phyloP scores from a whole-genome alignment of 1,139 yeast genomes.

The Arxiozyma heterogenica region DNA sequence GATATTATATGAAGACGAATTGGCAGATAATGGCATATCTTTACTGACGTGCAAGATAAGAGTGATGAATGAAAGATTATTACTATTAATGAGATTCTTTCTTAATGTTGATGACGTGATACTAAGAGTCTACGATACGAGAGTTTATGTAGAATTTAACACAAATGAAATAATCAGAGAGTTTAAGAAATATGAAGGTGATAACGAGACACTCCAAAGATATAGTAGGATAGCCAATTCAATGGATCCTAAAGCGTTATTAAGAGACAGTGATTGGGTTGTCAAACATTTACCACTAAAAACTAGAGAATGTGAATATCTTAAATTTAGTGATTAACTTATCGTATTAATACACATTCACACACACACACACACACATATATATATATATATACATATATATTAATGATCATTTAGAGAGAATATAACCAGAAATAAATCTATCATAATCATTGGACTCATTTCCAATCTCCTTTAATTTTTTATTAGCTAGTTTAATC shows the following conservation, averaged over 20 bases:
- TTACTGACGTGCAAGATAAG: slow-evolving; percentile 69
- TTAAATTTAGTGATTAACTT: slow-evolving; percentile 11
- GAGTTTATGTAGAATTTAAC: slow-evolving; percentile 73
- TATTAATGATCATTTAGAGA: slow-evolving; percentile 3
- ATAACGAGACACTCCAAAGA: slow-evolving; percentile 47
- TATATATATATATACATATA: not conserved
- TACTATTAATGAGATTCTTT: slow-evolving; percentile 68
- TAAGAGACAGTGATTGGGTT: slow-evolving; percentile 83
- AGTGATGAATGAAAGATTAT: slow-evolving; percentile 76
- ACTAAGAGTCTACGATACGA: slow-evolving; percentile 73
- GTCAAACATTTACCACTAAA: slow-evolving; percentile 46
- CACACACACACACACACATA: slow-evolving; percentile 1
- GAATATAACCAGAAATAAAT: slow-evolving; percentile 28
- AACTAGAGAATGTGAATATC: slow-evolving; percentile 27
- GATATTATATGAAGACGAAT: slow-evolving; percentile 83
- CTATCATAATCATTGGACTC: slow-evolving; percentile 28
- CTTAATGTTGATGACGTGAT: slow-evolving; percentile 84
- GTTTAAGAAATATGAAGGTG: slow-evolving; percentile 63
- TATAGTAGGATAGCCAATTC: slow-evolving; percentile 27
- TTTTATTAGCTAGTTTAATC: slow-evolving; percentile 31
- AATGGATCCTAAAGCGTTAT: slow-evolving; percentile 62
- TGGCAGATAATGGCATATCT: slow-evolving; percentile 92
- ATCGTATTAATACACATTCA: not conserved
- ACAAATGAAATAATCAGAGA: slow-evolving; percentile 62
- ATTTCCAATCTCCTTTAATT: slow-evolving; percentile 31